Percentiles rank a stretch among this genome's conserved stretches.
Conservation (phyloP, 352 stramenopile genomes). For the Phytophthora agathidicida region DNA sequence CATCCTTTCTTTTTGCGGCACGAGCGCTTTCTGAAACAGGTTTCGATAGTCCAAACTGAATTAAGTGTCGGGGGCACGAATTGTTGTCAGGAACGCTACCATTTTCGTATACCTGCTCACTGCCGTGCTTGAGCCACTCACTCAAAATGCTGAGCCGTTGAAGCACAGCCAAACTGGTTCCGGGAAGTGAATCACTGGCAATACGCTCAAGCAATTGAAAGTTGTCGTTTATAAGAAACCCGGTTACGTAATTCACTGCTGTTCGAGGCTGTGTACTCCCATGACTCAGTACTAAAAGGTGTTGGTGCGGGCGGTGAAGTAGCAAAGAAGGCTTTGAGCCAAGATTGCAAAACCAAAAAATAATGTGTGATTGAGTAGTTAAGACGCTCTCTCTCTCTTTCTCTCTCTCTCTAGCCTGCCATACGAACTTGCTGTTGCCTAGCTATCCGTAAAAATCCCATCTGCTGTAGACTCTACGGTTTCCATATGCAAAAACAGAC, state of each 20-base stretch:
- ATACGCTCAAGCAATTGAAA: constrained; percentile 20
- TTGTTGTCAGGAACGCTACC: background rate
- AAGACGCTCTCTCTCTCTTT: too few relatives aligned
- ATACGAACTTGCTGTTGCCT: too few relatives aligned
- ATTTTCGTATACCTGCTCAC: background rate
- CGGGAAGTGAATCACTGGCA: constrained; percentile 2
- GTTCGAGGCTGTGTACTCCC: constrained; percentile 10
- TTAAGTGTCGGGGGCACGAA: background rate
- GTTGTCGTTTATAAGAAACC: constrained; percentile 34
- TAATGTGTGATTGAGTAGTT: too few relatives aligned
- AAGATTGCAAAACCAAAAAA: too few relatives aligned
- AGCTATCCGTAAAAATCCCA: too few relatives aligned
- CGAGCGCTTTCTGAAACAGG: too few relatives aligned
- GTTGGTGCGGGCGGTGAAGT: too few relatives aligned
- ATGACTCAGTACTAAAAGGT: constrained; percentile 12
- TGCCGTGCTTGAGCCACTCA: constrained; percentile 17
- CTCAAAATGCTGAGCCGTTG: background rate
- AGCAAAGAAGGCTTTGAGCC: too few relatives aligned
- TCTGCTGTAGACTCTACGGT: too few relatives aligned
- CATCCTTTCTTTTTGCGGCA: too few relatives aligned
- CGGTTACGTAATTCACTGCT: constrained; percentile 33
- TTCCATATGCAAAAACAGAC: too few relatives aligned
- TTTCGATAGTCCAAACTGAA: background rate
- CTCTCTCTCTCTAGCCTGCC: too few relatives aligned
- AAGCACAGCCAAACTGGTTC: background rate